Conservation (phyloP, 2,329 filamentous ascomycete species). For the Tolypocladium sp. region DNA sequence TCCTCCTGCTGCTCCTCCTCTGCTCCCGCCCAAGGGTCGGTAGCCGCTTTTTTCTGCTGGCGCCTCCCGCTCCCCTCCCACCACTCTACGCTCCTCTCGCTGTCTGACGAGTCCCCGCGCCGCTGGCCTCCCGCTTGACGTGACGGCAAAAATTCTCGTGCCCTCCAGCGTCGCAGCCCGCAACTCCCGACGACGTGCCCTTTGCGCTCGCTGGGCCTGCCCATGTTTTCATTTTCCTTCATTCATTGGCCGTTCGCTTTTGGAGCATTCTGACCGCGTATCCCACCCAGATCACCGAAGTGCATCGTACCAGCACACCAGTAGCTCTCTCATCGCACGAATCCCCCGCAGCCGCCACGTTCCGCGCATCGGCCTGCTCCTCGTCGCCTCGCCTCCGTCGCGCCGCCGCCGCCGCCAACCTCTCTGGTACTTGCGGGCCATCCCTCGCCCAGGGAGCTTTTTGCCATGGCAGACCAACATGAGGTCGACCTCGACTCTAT, state of each 20-base stretch:
- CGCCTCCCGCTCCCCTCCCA: slow-evolving; percentile 4
- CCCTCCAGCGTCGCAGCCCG: not conserved
- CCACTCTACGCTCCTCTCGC: not conserved
- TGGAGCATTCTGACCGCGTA: not conserved
- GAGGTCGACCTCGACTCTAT: slow-evolving; percentile 99
- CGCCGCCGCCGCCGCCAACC: slow-evolving; percentile 12
- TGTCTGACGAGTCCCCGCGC: not conserved
- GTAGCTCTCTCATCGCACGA: slow-evolving; percentile 13
- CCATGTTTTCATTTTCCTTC: not conserved
- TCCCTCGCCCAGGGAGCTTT: slow-evolving; percentile 23
- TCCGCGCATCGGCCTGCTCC: slow-evolving; percentile 17
- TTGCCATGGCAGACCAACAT: slow-evolving; percentile 55
- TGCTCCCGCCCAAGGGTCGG: slow-evolving; percentile 2
- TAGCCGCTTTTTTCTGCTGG: slow-evolving; percentile 4
- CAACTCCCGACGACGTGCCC: not conserved
- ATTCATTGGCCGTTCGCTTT: not conserved
- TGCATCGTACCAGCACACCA: slow-evolving; percentile 21
- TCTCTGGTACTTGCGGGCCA: slow-evolving; percentile 28
- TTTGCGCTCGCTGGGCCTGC: not conserved
- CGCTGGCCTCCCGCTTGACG: not conserved
- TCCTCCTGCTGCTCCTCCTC: slow-evolving; percentile 4
- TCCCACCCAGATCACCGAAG: slow-evolving; percentile 17
- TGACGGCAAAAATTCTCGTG: slow-evolving; percentile 1
- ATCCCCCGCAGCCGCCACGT: slow-evolving; percentile 17
- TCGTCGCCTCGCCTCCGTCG: slow-evolving; percentile 12